These are phyloP conservation scores for Hortiboletus campestris DNA, from an alignment of 768 basidiomycete species.

Conservation along the genomic window DNA sequence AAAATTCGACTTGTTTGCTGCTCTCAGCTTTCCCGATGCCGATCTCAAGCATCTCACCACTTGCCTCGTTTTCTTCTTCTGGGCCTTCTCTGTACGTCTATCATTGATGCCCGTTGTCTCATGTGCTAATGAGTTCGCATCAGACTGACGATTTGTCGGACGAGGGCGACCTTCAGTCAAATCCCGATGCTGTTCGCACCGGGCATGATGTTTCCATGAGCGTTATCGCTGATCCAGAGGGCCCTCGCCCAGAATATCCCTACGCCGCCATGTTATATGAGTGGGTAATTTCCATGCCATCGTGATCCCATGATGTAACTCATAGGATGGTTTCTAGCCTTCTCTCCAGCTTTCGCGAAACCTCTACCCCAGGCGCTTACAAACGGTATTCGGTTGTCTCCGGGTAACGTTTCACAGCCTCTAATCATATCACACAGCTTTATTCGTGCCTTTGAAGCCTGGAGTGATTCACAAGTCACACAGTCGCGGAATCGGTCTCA, in stretches of 20 bases:
- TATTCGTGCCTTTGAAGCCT: conserved; percentile 34
- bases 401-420: not conserved
- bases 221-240: conserved; percentile 28
- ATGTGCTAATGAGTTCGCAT: conserved; percentile 1
- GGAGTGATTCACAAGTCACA: conserved; percentile 36
- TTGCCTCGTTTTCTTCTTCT: conserved; percentile 38
- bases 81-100: conserved; percentile 37
- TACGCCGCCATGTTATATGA: conserved; percentile 41
- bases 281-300: conserved; percentile 21
- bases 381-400: conserved; percentile 23
- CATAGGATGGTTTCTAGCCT: conserved; percentile 19
- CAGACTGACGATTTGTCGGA: conserved; percentile 39
- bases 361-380: conserved; percentile 37
- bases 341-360: conserved; percentile 34
- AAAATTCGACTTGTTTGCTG: conserved; percentile 39
- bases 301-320: conserved; percentile 13
- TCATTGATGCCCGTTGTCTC: not conserved
- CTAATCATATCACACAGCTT: conserved; percentile 26
- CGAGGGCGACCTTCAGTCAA: conserved; percentile 35
- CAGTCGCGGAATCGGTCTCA: conserved; percentile 36
- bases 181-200: conserved; percentile 34
- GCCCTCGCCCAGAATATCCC: conserved; percentile 31
- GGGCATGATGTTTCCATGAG: conserved; percentile 34
- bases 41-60: conserved; percentile 35
- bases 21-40: conserved; percentile 39